Conservation (phyloP, 805 yeast genomes). For the Sugiyamaella floridensis region DNA sequence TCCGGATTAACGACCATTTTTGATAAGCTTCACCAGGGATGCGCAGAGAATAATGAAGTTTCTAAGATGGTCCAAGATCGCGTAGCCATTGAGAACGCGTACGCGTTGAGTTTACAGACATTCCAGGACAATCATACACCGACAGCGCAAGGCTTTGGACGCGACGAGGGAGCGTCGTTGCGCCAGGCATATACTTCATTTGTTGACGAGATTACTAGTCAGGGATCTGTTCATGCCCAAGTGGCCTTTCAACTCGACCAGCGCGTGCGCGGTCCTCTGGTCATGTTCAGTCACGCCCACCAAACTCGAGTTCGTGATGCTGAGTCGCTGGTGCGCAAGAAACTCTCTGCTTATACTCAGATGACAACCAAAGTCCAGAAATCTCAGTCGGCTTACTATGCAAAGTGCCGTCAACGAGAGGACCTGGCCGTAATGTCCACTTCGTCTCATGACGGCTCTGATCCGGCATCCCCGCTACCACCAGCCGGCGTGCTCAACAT, state of each 20-base stretch:
- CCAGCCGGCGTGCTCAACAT: not conserved
- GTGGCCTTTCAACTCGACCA: slow-evolving; percentile 53
- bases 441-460: not conserved
- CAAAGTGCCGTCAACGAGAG: slow-evolving; percentile 62
- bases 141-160: slow-evolving; percentile 34
- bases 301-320: slow-evolving; percentile 52
- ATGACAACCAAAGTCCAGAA: slow-evolving; percentile 41
- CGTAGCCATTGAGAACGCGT: slow-evolving; percentile 58
- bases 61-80: slow-evolving; percentile 53
- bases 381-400: slow-evolving; percentile 55
- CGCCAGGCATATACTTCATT: slow-evolving; percentile 50
- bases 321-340: slow-evolving; percentile 42
- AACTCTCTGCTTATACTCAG: slow-evolving; percentile 43
- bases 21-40: slow-evolving; percentile 40
- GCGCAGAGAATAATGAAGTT: slow-evolving; percentile 61
- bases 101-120: slow-evolving; percentile 49
- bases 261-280: slow-evolving; percentile 58
- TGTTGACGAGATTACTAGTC: slow-evolving; percentile 42
- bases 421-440: slow-evolving; percentile 30
- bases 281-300: slow-evolving; percentile 65
- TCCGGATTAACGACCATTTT: slow-evolving; percentile 32
- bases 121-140: slow-evolving; percentile 36
- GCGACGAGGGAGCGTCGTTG: slow-evolving; percentile 54
- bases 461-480: not conserved
- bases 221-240: slow-evolving; percentile 49